Conservation (phyloP, 2,329 filamentous ascomycete genomes). For the Emmonsia crescens region DNA sequence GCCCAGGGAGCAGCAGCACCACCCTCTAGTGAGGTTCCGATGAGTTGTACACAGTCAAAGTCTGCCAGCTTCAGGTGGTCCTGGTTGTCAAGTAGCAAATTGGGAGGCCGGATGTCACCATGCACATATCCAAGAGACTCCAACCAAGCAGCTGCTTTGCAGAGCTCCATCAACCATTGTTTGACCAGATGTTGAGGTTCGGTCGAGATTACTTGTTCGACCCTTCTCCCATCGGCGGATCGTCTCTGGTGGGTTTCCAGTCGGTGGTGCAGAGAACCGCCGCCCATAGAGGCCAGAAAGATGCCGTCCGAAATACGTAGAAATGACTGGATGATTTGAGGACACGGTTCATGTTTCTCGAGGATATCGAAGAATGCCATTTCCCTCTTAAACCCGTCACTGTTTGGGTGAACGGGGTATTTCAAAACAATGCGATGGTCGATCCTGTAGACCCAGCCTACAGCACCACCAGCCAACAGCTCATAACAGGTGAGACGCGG, state of each 20-base stretch:
- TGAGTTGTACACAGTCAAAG: slow-evolving; percentile 11
- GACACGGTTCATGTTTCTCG: slow-evolving; percentile 7
- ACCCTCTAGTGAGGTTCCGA: slow-evolving; percentile 1
- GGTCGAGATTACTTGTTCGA: too few relatives aligned
- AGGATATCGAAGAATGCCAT: slow-evolving; percentile 8
- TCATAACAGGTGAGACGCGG: too few relatives aligned
- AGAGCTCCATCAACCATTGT: slow-evolving; percentile 13
- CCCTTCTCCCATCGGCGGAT: too few relatives aligned
- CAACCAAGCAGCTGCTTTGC: slow-evolving; percentile 12
- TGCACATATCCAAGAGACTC: slow-evolving; percentile 13
- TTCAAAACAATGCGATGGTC: too few relatives aligned
- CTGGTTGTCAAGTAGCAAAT: slow-evolving; percentile 13
- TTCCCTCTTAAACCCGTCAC: slow-evolving; percentile 7
- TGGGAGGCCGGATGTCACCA: slow-evolving; percentile 14
- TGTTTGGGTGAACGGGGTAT: too few relatives aligned
- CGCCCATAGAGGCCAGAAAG: slow-evolving; percentile 5
- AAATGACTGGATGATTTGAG: slow-evolving; percentile 8
- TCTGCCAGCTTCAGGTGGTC: slow-evolving; percentile 14
- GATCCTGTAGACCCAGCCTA: too few relatives aligned
- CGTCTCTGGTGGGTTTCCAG: too few relatives aligned
- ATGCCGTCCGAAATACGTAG: slow-evolving; percentile 6
- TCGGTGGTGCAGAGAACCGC: slow-evolving; percentile 6
- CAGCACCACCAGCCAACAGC: too few relatives aligned
- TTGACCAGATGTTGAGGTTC: slow-evolving; percentile 9
- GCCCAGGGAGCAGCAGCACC: slow-evolving; percentile 1